Evolutionary conservation across 2,329 filamentous ascomycete species (phyloP), one percentile per base, ranked within the genome.

Genomic region (Ophiostoma quercus): DNA sequence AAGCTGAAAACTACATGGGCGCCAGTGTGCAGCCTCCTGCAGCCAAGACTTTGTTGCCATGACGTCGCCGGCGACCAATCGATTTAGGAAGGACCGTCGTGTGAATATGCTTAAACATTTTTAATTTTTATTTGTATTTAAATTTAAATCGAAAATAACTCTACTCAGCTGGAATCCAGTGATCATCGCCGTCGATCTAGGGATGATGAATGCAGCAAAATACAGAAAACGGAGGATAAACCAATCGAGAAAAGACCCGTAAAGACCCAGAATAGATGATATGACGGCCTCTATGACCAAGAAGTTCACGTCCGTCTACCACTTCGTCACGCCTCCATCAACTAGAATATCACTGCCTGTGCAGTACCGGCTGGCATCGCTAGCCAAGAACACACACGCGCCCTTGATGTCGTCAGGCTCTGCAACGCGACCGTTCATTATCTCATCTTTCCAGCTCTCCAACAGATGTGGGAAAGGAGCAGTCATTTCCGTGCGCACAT

Each of bases 401-500:
- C 87, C 86, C 73, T 86, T 83, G 76, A 88, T 88, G 74, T 89
- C 87, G 65, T 83, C 80, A 0, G 87, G 84, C 34, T 79, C 78
- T 34, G 85, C 86, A 41, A 89, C 79, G 25, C 86, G 81, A 1
- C 84, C 87, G 73, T 92, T 82, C 90, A 92, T 92, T 76, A 92
- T 92, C 79, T 91, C 87, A 70, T 82, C 85, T 68, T 88, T 85
- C 90, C 90, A 93, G 69, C 86, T 84, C 67, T 80, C 77, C 69
- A 77, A 78, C 51, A 83, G 78, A 47, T 89, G 87, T 0, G 90
- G 90, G 25, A 86, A 88, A 74, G 90, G 84, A 72, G 87, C 82
- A 0, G 92, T 90, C 91, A 93, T 93, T 1, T 87, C 85, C 1
- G 88, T 90, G 6, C 88, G 79, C 71, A 90, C 89, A 73, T 90